phyloP scores from a whole-genome alignment of 2,329 filamentous ascomycete genomes.

The Sclerotiophoma versabilis region DNA sequence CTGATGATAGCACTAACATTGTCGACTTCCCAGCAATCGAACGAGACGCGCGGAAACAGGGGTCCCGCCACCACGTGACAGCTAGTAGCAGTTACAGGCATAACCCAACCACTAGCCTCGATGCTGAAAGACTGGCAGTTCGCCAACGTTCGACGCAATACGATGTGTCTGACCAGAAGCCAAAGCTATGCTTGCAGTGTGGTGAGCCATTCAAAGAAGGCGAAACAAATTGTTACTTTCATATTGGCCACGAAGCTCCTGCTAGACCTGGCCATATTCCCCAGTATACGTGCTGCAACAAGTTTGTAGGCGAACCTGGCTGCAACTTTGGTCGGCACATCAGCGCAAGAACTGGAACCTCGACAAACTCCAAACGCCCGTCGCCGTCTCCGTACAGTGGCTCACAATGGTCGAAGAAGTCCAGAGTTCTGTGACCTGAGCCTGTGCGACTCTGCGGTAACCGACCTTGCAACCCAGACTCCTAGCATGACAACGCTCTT shows the following conservation, averaged over 20 bases:
- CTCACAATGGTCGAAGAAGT: constrained; percentile 6
- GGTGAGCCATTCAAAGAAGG: constrained; percentile 12
- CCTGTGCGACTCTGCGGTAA: constrained; percentile 9
- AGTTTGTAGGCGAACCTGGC: constrained; percentile 13
- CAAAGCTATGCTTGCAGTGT: constrained; percentile 24
- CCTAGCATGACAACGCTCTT: constrained; percentile 4
- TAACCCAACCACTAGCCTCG: neutral
- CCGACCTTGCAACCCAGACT: neutral
- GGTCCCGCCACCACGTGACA: neutral
- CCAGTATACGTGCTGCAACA: constrained; percentile 21
- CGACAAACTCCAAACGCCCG: neutral
- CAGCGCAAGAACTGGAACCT: neutral
- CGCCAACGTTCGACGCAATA: neutral
- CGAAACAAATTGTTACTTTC: constrained; percentile 22
- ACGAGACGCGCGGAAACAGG: neutral
- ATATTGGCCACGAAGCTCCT: constrained; percentile 18
- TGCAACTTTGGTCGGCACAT: constrained; percentile 22
- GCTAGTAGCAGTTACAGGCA: neutral
- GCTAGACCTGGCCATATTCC: neutral
- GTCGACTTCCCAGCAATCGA: constrained; percentile 15
- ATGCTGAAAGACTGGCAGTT: neutral
- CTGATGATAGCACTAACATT: constrained; percentile 20
- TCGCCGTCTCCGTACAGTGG: constrained; percentile 1
- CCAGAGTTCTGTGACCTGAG: constrained; percentile 1
- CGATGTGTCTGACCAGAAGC: neutral